Evolutionary conservation across 164 flowering plant species (phyloP), one percentile per base, ranked within the genome.

Genomic region (Paratinospora sagittata): DNA sequence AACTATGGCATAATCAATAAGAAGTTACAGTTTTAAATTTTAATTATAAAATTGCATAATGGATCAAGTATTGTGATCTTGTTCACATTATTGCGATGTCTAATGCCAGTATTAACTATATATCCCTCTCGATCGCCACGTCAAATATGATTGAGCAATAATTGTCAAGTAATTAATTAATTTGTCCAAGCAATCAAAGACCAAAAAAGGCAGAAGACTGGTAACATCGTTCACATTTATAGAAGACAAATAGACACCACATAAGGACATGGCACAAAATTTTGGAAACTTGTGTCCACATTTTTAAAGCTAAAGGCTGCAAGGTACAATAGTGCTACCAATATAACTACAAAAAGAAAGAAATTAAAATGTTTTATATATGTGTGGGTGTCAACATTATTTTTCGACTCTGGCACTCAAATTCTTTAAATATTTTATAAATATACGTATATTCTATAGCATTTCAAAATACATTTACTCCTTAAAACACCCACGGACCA

Each of bases 241-340:
- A 67, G 12, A 67, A 68, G 65, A 70, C 49, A 58, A 70, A 26
- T 14, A 23, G 57, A 61, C 37, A 61, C 11, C 55, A 24, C 73
- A 41, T 62, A 70, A 61, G 66, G 49, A 70, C 73, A 70, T 70
- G 66, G 66, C 39, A 57, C 52, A 60, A 58, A 61, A 39, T 21
- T 23, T 70, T 60, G 66, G 34, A 49, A 37, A 70, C 55, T 60
- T 70, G 39, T 68, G 60, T 47, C 70, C 61, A 47, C 36, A 68
- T 16, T 68, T 52, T 58, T n/a, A 68, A 17, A 43, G 14, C 71
- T 34, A 57, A 37, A 70, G 34, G 26, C 24, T 60, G 33, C 11
- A 70, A 23, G 24, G 55, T 70, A 69, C 62, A 33, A 19, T 52
- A 62, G 34, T 60, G 6, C 24, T 23, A 24, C 63, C 21, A 60